Base-by-base conservation (phyloP, 2,329 filamentous ascomycete species). In the Verticillium klebahnii region DNA sequence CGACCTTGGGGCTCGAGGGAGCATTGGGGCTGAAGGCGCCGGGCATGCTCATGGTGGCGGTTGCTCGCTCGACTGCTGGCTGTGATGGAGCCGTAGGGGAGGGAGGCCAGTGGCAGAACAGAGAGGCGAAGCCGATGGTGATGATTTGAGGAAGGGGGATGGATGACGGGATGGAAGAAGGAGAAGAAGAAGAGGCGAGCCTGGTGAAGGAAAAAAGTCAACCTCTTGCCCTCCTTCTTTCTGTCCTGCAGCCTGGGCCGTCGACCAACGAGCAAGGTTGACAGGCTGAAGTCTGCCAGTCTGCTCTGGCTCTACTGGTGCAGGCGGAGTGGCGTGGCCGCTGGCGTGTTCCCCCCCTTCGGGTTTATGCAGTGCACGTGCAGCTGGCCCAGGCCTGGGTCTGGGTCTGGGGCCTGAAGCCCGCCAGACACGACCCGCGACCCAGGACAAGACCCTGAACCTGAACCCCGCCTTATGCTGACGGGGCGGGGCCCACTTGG, bases 11-110 rank as follows among this genome's bases (percentile, higher is more conserved):
- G 45, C 45, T 50, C 45, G 63, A 54, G 37, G 58, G 25, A 34
- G 60, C 59, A 50, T 66, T 60, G 31, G 64, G 63, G n/a, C 61
- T 62, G 61, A 66, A 66, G 54, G 64, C 58, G 40, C 63, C 64
- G 31, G 64, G 63, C 64, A 66, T 66, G n/a, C 61, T 62, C 63
- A 66, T 66, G 29, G 60, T 62, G 61, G 23, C 52, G 58, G 57
- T 37, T 37, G 17, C 37, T 37, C 23, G 17, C 37, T 40, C 37
- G 37, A 40, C 15, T 40, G 14, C 2, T 7, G 6, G 37, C 37
- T 17, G 12, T 40, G 12, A 5, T 40, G 37, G 9, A 36, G 11
- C 34, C 34, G 34, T 36, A 29, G 34, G 34, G 34, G 34, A 36
- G 34, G 34, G 34, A 36, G 14, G 34, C 34, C 34, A 36, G 34